Evolutionary conservation across 2,329 filamentous ascomycete species (phyloP).

Genomic region (Microsporum canis): DNA sequence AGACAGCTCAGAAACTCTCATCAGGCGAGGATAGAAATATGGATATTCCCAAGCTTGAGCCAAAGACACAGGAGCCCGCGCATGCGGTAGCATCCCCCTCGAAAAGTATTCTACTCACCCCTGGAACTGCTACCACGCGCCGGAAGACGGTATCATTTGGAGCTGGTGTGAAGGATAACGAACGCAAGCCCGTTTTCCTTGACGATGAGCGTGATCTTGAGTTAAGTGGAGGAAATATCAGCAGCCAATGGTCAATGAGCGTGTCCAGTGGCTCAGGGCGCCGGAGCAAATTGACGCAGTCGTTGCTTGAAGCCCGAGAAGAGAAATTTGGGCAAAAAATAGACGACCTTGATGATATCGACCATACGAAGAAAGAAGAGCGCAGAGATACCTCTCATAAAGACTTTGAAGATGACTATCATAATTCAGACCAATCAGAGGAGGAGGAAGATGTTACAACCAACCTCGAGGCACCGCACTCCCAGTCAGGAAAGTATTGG

Average conservation of each 20-base stretch:
- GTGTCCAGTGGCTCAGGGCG: slow-evolving; percentile 4
- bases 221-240: slow-evolving; percentile 36
- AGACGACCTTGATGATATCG: slow-evolving; percentile 21
- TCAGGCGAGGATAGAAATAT: slow-evolving; percentile 1
- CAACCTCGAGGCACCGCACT: slow-evolving; percentile 44
- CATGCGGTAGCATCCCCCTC: slow-evolving; percentile 40
- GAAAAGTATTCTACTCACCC: slow-evolving; percentile 55
- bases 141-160: slow-evolving; percentile 53
- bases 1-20: slow-evolving; percentile 16
- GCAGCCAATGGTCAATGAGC: slow-evolving; percentile 18
- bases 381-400: slow-evolving; percentile 12
- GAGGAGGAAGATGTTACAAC: slow-evolving; percentile 37
- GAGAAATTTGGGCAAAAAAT: slow-evolving; percentile 9
- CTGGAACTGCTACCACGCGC: slow-evolving; percentile 45
- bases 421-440: not conserved
- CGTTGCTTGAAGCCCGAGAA: slow-evolving; percentile 31
- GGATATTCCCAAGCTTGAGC: slow-evolving; percentile 4
- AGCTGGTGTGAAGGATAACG: slow-evolving; percentile 46
- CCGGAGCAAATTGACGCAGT: slow-evolving; percentile 32
- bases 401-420: not conserved
- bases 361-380: slow-evolving; percentile 11
- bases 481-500: slow-evolving; percentile 51
- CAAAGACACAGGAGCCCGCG: slow-evolving; percentile 11
- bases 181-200: slow-evolving; percentile 37
- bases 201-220: slow-evolving; percentile 36